Base-by-base conservation (phyloP, 2,329 filamentous ascomycete species). In the Alternaria triticina region DNA sequence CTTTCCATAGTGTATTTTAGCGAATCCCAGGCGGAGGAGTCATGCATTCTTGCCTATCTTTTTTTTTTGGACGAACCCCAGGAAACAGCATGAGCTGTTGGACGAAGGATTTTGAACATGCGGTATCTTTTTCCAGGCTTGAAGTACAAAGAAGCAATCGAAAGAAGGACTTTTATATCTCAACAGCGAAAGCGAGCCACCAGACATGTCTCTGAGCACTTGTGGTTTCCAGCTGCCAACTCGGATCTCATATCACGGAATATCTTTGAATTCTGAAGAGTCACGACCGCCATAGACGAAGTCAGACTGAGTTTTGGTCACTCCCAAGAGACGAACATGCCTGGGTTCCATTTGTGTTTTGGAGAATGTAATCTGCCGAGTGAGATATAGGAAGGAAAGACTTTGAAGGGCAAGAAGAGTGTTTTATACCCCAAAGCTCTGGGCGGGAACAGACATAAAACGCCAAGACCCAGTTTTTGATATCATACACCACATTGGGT, bases 391-490 rank as follows among this genome's bases (percentile, higher is more conserved):
- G 5, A 40, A 17, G 15, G 15, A 17, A 5, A 6, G 15, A 10
- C 8, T 17, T 3, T 1, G 8, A 6, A 17, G 15, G 8, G 1
- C 1, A 2, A 2, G 2, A 17, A 17, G 33, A 17, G 4, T 17
- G 0, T 40, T 40, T 17, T 17, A 17, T 40, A 11, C 9, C n/a
- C 36, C 36, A 40, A 17, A 3, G 9, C 36, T 11, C 36, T 11
- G n/a, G n/a, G 36, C n/a, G 15, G 36, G n/a, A 17, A 40, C n/a
- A 40, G 36, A 40, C 33, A 40, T n/a, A n/a, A n/a, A n/a, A n/a
- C n/a, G n/a, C n/a, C n/a, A n/a, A n/a, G n/a, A n/a, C n/a, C n/a
- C n/a, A n/a, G n/a, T n/a, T n/a, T n/a, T 40, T n/a, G 33, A 5
- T 40, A 10, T 10, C 33, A 40, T 6, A 40, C 33, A 40, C 15